Conservation (phyloP, 1,284 basidiomycete genomes). For the Leccinum cinnamomeum region DNA sequence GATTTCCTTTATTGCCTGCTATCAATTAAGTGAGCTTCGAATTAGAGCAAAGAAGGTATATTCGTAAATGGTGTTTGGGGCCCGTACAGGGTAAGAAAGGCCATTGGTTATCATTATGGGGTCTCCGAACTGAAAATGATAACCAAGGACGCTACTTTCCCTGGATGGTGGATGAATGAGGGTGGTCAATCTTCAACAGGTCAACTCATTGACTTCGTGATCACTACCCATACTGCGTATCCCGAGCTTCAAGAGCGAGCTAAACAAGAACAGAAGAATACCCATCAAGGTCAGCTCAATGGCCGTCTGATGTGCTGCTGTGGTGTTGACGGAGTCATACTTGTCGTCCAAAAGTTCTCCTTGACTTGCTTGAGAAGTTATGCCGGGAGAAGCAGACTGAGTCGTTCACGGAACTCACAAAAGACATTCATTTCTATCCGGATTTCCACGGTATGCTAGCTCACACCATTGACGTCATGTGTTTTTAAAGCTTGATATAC, state of each 20-base stretch:
- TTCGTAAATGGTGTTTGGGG: constrained; percentile 97
- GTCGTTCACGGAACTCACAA: constrained; percentile 81
- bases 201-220: constrained; percentile 95
- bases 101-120: constrained; percentile 48
- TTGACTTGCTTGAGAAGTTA: constrained; percentile 73
- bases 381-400: constrained; percentile 54
- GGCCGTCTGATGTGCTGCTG: background rate
- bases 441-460: constrained; percentile 73
- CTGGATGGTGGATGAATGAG: constrained; percentile 81
- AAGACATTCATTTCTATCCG: constrained; percentile 92
- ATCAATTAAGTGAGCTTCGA: constrained; percentile 1
- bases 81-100: constrained; percentile 72
- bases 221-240: constrained; percentile 90
- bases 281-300: constrained; percentile 50
- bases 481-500: constrained; percentile 6
- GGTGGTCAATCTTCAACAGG: constrained; percentile 98
- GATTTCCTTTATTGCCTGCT: background rate
- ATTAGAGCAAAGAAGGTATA: constrained; percentile 75
- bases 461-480: background rate
- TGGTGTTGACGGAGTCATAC: background rate
- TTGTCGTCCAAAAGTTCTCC: constrained; percentile 55
- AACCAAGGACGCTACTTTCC: background rate
- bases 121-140: constrained; percentile 31
- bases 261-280: constrained; percentile 53
- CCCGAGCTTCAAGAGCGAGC: constrained; percentile 62